These are phyloP conservation scores for Nyctanthes arbortristis DNA, from an alignment of 257 asterid genomes.

Conservation along the genomic window DNA sequence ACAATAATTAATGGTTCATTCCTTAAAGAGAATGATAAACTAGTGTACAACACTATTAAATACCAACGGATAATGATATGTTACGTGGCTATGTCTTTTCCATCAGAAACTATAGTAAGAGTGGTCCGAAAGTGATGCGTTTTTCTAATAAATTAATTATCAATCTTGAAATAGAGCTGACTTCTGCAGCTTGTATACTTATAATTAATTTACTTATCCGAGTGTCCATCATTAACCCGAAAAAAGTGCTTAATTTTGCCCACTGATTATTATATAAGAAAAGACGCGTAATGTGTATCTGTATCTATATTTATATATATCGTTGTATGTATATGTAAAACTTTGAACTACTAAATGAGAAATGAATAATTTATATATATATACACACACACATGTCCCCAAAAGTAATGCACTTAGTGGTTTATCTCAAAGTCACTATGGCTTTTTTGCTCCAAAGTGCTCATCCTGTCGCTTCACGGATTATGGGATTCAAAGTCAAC, in stretches of 20 bases:
- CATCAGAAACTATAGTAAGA: not conserved
- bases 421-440: not conserved
- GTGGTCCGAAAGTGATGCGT: not conserved
- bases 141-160: not conserved
- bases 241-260: not conserved
- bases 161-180: not conserved
- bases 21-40: too few relatives aligned
- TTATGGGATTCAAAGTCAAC: conserved; percentile 6
- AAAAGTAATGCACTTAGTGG: not conserved
- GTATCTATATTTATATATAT: not conserved
- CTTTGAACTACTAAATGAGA: not conserved
- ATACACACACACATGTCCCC: too few relatives aligned
- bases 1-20: too few relatives aligned
- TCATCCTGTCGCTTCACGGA: not conserved
- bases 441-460: not conserved
- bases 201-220: conserved; percentile 1
- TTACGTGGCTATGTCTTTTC: too few relatives aligned
- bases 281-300: not conserved
- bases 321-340: not conserved
- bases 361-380: too few relatives aligned
- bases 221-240: not conserved
- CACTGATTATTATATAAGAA: not conserved
- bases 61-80: too few relatives aligned
- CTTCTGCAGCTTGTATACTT: not conserved
- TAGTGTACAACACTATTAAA: too few relatives aligned